Evolutionary conservation across 2,329 filamentous ascomycete genomes (phyloP), one percentile per base, ranked within the genome.

Genomic region (Alternaria novae-zelandiae): DNA sequence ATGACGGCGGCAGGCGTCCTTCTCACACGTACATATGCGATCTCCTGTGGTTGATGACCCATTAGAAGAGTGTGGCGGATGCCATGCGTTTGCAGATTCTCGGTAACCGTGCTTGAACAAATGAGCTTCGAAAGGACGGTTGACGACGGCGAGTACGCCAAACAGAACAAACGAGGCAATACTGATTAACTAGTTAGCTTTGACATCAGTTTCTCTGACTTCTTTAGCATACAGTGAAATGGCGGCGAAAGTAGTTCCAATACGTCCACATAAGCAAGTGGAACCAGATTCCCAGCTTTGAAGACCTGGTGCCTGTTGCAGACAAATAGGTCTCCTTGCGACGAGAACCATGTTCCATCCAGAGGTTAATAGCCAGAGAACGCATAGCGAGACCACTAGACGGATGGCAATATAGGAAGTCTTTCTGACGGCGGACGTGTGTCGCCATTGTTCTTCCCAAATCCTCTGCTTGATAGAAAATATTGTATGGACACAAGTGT

Each of bases 301-400:
- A 30, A 72, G 67, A 9, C 64, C 68, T 7, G 66, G 47, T n/a
- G 56, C 70, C 12, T 63, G 59, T 23, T 70, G 59, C 17, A 78
- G 59, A 57, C 80, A 81, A 6, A 72, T 32, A 7, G 79, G 79
- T 57, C 74, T 73, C n/a, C 79, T 70, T 13, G 78, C 78, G 4
- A 79, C 76, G 12, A 77, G 66, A 44, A 82, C 80, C 64, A 81
- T 72, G 64, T 80, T 78, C 79, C 80, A 81, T 7, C 79, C 79
- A 3, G 70, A 70, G 4, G 78, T 78, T 63, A 80, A 56, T 15
- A 81, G 61, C 79, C 80, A 82, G 7, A 80, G 61, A 13, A 76
- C 67, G 57, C 75, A 79, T 26, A 80, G 49, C 15, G 72, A 70
- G 21, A 74, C 70, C 10, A 72, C 74, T 32, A 78, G 50, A 6